Evolutionary conservation across 1,139 yeast species (phyloP), one percentile per base, ranked within the genome.

Genomic region (Kodamaea alishanica): DNA sequence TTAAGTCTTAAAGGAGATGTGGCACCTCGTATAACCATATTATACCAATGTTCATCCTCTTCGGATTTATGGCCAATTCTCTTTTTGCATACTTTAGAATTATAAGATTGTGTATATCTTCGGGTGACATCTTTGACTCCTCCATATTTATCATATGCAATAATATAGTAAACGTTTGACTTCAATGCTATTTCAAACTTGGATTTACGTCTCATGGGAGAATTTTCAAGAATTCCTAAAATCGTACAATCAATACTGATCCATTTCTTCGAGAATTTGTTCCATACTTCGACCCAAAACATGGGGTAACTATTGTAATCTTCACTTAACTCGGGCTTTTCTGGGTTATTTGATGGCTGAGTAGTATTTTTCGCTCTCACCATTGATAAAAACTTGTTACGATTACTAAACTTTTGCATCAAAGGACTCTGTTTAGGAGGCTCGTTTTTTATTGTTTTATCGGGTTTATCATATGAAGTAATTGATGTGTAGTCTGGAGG

Each of bases 251-350:
- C 97, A 1, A 89, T 70, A 4, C 95, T 79, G n/a, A 88, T 73
- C 95, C 97, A 90, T 44, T 74, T 76, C 43, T 79, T 73, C 5
- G 79, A 62, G 43, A 73, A 77, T 37, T 74, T 74, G 56, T 92
- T 92, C 95, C 96, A 92, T 0, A 86, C 96, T 58, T 92, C 99
- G 10, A 80, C 81, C 98, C 98, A 92, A 54, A 84, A 88, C 0
- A 88, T 70, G 0, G 97, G 97, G 52, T 67, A 82, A 4, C 20
- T 28, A 58, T 28, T 26, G 25, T 37, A 37, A 10, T 37, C 40
- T 15, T 34, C 30, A 22, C 34, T 33, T 23, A 37, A 8, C 3
- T 22, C 24, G 4, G 30, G 11, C 11, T 9, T 10, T 8, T 12
- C 9, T 4, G 30, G 15, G 3, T 8, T 20, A 6, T 5, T 11